Evolutionary conservation across 345 rosid species (phyloP).

Genomic region (Linum tenue): DNA sequence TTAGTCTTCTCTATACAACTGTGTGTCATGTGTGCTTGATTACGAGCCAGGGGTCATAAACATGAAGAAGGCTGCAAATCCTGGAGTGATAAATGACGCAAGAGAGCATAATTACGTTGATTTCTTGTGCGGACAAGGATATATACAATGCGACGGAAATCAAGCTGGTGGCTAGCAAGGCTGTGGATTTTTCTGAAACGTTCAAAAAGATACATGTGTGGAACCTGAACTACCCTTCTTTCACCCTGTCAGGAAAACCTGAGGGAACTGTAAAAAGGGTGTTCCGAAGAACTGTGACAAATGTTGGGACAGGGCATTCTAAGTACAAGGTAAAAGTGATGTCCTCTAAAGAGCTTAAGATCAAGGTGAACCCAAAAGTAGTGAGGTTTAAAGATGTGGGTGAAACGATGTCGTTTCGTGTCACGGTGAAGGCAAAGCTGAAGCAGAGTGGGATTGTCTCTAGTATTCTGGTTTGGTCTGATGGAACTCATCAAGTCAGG

Average conservation of each 20-base stretch:
- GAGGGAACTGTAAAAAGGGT: conserved; percentile 5
- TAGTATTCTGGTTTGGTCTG: conserved; percentile 30
- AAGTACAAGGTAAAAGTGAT: conserved; percentile 19
- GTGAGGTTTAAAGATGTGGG: conserved; percentile 17
- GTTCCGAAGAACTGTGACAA: conserved; percentile 30
- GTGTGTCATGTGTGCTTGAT: no score
- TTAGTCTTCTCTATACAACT: no score
- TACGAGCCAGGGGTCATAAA: background rate
- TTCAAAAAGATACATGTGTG: background rate
- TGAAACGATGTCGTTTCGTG: conserved; percentile 18
- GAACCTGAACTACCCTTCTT: background rate
- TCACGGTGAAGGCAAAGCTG: conserved; percentile 16
- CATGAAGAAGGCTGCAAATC: background rate
- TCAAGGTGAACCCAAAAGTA: conserved; percentile 20
- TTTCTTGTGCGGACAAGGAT: conserved; percentile 1
- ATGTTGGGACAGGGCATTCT: conserved; percentile 28
- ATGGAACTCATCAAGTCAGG: conserved; percentile 30
- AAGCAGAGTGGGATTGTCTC: conserved; percentile 2
- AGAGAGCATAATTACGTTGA: background rate
- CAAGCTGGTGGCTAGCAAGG: background rate
- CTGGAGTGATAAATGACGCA: background rate
- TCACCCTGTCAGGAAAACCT: background rate
- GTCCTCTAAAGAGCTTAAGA: conserved; percentile 15
- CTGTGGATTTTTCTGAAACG: conserved; percentile 1
- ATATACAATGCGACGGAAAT: background rate